Evolutionary conservation across 352 stramenopile genomes (phyloP).

Genomic region (Plasmopara viticola): DNA sequence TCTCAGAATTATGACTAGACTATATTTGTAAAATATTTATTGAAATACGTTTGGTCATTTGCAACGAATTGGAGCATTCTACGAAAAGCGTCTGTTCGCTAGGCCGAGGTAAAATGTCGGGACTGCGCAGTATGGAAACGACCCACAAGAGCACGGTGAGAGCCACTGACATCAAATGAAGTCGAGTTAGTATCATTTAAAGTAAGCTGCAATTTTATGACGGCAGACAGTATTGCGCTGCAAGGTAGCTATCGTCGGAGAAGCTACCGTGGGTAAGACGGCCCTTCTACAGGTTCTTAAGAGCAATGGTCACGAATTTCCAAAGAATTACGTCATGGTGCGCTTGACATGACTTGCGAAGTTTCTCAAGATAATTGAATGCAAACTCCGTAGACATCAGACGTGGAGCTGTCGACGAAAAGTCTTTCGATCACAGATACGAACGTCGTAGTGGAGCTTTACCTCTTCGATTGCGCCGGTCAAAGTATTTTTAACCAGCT

Average conservation of each 20-base stretch:
- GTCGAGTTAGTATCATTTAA: background rate
- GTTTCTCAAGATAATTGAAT: background rate
- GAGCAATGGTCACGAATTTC: constrained; percentile 87
- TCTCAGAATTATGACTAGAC: no score
- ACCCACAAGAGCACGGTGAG: constrained; percentile 83
- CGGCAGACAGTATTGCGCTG: constrained; percentile 81
- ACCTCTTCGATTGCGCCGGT: constrained; percentile 89
- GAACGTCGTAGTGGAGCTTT: constrained; percentile 90
- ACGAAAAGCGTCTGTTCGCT: background rate
- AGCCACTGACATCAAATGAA: background rate
- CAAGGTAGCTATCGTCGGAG: constrained; percentile 88
- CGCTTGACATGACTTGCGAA: background rate
- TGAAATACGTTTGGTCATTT: no score
- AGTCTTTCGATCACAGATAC: constrained; percentile 84
- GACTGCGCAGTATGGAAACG: constrained; percentile 87
- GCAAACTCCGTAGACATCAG: constrained; percentile 55
- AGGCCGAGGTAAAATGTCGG: constrained; percentile 43
- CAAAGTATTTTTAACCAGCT: constrained; percentile 94
- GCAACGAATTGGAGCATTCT: constrained; percentile 1
- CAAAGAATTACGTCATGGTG: constrained; percentile 94
- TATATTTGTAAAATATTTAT: no score
- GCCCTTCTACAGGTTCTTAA: constrained; percentile 89
- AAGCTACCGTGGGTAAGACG: constrained; percentile 88
- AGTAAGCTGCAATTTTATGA: background rate
- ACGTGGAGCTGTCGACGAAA: constrained; percentile 88